Evolutionary conservation across 2,329 filamentous ascomycete genomes (phyloP), one percentile per base, ranked within the genome.

Genomic region (Leptosphaerulina australis): DNA sequence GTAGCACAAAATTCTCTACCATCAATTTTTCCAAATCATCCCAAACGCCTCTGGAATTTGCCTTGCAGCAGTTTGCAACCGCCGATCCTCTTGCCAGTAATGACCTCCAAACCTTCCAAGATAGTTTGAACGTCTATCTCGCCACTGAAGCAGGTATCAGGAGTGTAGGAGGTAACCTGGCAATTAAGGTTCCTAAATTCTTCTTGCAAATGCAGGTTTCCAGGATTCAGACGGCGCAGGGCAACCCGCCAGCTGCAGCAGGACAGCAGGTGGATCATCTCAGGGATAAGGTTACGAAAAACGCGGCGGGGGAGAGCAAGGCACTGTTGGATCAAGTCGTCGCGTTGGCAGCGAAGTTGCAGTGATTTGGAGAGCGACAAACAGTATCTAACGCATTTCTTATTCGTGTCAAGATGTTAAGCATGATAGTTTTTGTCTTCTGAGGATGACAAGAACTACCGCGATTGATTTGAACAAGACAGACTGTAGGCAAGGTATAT

Each of bases 151-250:
- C 80, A 1, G 83, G 81, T 1, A 73, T 86, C 38, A 74, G 83
- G 15, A 81, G 78, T 17, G 77, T 78, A 5, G 79, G 76, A 8
- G 83, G 82, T 2, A 76, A 63, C 46, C 70, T 85, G 14, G 79
- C 75, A 2, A 80, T 85, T 70, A 85, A 85, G 69, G 80, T 81
- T 4, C 83, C 83, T 54, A 85, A 85, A 69, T 86, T 86, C 77
- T 85, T 85, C 67, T 66, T 85, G 31, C 72, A 78, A 51, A 81
- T 84, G 66, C 83, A 86, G 69, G 76, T 85, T 25, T 78, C 79
- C 30, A 74, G 83, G 17, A 84, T 85, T 57, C 75, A 82, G 69
- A 83, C 81, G 0, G 83, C 83, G 0, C 81, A 84, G 71, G 83
- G 83, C 0, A 79, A 78, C 41, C 67, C 77, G 31, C 82, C 81